phyloP scores from a whole-genome alignment of 164 flowering plant genomes.

The Litsea cubeba region DNA sequence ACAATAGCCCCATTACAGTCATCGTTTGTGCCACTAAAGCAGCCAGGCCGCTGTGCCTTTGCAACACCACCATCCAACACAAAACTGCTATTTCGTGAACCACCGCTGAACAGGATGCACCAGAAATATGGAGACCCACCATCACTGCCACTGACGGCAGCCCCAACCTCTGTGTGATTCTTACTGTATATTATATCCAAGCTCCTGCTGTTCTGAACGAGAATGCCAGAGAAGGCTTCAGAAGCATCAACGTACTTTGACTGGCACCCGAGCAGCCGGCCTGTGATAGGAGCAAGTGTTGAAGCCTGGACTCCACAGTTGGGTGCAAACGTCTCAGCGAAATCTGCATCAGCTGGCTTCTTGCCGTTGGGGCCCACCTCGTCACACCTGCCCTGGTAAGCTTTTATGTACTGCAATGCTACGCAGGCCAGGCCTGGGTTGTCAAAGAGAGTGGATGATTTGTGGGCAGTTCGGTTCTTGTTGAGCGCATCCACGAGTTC shows the following conservation, averaged over 20 bases:
- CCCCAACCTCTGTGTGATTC: slow-evolving; percentile 88
- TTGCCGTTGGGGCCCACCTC: slow-evolving; percentile 43
- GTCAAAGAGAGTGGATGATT: slow-evolving; percentile 43
- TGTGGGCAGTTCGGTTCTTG: slow-evolving; percentile 69
- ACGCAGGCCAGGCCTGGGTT: slow-evolving; percentile 86
- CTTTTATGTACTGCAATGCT: slow-evolving; percentile 91
- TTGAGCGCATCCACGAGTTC: slow-evolving; percentile 58
- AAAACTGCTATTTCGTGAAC: slow-evolving; percentile 55
- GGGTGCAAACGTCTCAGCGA: slow-evolving; percentile 81
- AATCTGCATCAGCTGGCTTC: slow-evolving; percentile 64
- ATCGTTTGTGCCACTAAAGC: slow-evolving; percentile 84
- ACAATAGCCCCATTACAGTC: slow-evolving; percentile 48
- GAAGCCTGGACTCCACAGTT: slow-evolving; percentile 62
- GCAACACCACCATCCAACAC: slow-evolving; percentile 48
- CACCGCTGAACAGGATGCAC: slow-evolving; percentile 84
- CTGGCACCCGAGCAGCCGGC: slow-evolving; percentile 81
- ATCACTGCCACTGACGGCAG: slow-evolving; percentile 74
- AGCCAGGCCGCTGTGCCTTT: slow-evolving; percentile 62
- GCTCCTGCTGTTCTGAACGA: slow-evolving; percentile 48
- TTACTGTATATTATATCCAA: slow-evolving; percentile 55
- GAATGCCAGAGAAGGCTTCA: slow-evolving; percentile 60
- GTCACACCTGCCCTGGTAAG: slow-evolving; percentile 72
- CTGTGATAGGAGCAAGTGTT: slow-evolving; percentile 60
- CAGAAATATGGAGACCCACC: slow-evolving; percentile 91
- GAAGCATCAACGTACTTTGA: slow-evolving; percentile 49